These are phyloP conservation scores for Gloeopeniophorella convolvens DNA, from an alignment of 768 basidiomycete species.

Conservation along the genomic window DNA sequence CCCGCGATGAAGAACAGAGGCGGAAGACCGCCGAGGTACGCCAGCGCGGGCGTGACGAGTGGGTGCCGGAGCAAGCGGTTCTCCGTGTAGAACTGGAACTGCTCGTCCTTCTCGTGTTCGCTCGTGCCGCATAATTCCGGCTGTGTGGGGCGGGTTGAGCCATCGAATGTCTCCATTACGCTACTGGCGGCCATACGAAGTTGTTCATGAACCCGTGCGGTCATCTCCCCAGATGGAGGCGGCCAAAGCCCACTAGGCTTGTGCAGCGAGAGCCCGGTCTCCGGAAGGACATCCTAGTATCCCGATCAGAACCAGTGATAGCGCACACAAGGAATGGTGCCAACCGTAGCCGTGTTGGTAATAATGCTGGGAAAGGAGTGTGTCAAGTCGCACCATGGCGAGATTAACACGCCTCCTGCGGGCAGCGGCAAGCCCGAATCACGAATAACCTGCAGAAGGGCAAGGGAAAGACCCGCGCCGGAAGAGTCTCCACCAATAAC, in stretches of 20 bases:
- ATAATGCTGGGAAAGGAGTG: slow-evolving; percentile 90
- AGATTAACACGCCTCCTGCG: slow-evolving; percentile 82
- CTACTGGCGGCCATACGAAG: slow-evolving; percentile 57
- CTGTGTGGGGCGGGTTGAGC: too few species aligned
- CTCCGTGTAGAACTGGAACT: slow-evolving; percentile 72
- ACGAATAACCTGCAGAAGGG: slow-evolving; percentile 80
- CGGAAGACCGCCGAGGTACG: slow-evolving; percentile 85
- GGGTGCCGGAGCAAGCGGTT: slow-evolving; percentile 75
- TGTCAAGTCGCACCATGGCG: slow-evolving; percentile 87
- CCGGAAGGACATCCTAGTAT: slow-evolving; percentile 67
- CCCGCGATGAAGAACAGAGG: slow-evolving; percentile 81
- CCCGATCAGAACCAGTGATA: background rate
- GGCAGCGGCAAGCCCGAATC: slow-evolving; percentile 77
- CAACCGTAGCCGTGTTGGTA: slow-evolving; percentile 73
- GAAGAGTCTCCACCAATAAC: slow-evolving; percentile 89
- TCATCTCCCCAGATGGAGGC: slow-evolving; percentile 64
- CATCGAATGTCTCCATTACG: slow-evolving; percentile 34
- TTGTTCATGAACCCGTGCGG: slow-evolving; percentile 46
- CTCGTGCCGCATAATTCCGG: slow-evolving; percentile 39
- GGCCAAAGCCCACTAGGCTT: slow-evolving; percentile 77
- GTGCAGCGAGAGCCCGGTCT: slow-evolving; percentile 66
- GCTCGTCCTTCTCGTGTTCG: slow-evolving; percentile 47
- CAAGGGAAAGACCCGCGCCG: slow-evolving; percentile 79
- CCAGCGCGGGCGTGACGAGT: slow-evolving; percentile 69
- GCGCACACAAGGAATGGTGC: slow-evolving; percentile 15